Evolutionary conservation across 2,329 filamentous ascomycete genomes (phyloP), one percentile per base, ranked within the genome.

Genomic region (Juglanconis sp.): DNA sequence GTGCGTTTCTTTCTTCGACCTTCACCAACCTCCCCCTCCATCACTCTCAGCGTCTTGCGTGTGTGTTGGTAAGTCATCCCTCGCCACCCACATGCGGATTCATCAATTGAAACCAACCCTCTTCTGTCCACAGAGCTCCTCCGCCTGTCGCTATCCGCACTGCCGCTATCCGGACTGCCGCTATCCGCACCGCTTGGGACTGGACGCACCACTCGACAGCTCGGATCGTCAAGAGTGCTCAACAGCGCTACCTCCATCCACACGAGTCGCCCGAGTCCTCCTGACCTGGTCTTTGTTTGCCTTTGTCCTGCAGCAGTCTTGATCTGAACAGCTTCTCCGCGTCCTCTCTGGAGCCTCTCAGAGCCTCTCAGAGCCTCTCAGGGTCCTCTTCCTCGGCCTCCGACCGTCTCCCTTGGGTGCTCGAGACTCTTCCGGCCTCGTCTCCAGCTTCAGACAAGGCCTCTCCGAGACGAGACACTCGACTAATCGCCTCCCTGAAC

Each of bases 241-340:
- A 51, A 24, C 17, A 51, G 3, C 24, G 38, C 11, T 24, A 34
- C 52, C 31, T 32, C n/a, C 30, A 54, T n/a, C n/a, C n/a, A n/a
- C 52, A 32, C 53, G 53, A 55, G 32, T 55, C 53, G 53, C 15
- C 31, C 53, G 42, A 55, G 53, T 55, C 31, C 24, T 17, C 35
- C 35, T 42, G 51, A 53, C 24, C 36, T 42, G n/a, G n/a, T 13
- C 32, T 40, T 10, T 24, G 30, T 11, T 46, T 46, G 3, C 42
- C 5, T 24, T 5, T 17, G 4, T 8, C 9, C 42, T 46, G 42
- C 9, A 24, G 13, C 42, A 4, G 42, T 5, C n/a, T 7, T 9
- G 40, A 44, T 4, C 13, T 11, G 4, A 17, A 46, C 17, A 32
- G 46, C 42, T 46, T 17, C 42, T n/a, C n/a, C n/a, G n/a, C n/a